phyloP scores from a whole-genome alignment of 1,139 yeast species.

The Lodderomyces parapsilosis region DNA sequence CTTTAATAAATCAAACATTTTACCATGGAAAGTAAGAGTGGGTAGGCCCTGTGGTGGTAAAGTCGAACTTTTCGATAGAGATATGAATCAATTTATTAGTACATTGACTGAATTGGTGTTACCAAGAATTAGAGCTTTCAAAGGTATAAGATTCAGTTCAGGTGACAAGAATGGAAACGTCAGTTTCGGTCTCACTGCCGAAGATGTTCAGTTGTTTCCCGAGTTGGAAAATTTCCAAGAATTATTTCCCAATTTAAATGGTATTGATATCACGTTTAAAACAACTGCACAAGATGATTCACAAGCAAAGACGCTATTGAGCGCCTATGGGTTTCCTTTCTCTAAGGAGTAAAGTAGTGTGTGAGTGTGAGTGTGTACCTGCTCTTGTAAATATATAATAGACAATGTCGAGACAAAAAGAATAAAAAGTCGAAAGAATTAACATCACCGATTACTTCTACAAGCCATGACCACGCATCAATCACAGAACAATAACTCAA shows the following conservation, averaged over 20 bases:
- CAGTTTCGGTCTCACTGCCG: conserved; percentile 78
- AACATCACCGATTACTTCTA: too few relatives aligned
- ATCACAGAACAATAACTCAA: too few relatives aligned
- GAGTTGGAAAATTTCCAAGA: conserved; percentile 92
- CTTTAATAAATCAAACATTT: conserved; percentile 75
- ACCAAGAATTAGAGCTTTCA: conserved; percentile 88
- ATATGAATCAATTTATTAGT: conserved; percentile 80
- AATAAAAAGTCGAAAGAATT: neutral
- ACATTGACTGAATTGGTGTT: conserved; percentile 90
- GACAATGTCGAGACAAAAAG: neutral
- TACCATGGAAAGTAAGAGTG: conserved; percentile 82
- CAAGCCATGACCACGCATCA: neutral
- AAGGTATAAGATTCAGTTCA: conserved; percentile 69
- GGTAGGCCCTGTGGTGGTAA: conserved; percentile 95
- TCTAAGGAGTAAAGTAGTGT: conserved; percentile 7
- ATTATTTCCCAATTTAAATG: conserved; percentile 83
- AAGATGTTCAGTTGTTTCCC: conserved; percentile 81
- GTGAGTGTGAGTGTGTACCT: neutral
- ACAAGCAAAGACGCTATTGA: conserved; percentile 84
- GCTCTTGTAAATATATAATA: conserved; percentile 4
- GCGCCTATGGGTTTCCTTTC: conserved; percentile 85
- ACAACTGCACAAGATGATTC: conserved; percentile 90
- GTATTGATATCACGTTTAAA: conserved; percentile 81
- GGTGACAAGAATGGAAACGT: conserved; percentile 89
- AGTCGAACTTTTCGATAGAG: conserved; percentile 72